Percentiles rank a stretch among this genome's conserved stretches.
phyloP scores from a whole-genome alignment of 441 rosid species.

The Theobroma grandiflorum region DNA sequence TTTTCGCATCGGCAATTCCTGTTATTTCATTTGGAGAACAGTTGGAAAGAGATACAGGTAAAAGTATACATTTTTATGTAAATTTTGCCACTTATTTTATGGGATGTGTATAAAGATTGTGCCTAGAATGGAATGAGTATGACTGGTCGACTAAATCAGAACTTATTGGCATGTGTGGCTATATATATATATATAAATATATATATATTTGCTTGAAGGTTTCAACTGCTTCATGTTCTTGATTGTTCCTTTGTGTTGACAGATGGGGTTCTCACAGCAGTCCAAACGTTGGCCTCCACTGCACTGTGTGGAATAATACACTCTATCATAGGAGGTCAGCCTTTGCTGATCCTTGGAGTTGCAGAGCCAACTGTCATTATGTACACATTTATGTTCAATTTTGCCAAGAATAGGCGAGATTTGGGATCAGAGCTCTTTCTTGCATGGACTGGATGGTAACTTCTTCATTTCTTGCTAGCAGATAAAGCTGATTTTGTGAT shows the following conservation, averaged over 20 bases:
- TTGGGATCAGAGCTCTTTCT: conserved; percentile 69
- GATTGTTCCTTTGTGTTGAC: conserved; percentile 19
- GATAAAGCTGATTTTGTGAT: conserved; percentile 15
- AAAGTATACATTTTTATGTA: neutral
- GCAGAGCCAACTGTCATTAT: conserved; percentile 84
- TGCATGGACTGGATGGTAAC: conserved; percentile 82
- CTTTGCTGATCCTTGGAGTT: conserved; percentile 74
- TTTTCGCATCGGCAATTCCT: conserved; percentile 79
- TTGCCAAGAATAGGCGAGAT: conserved; percentile 63
- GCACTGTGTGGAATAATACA: conserved; percentile 76
- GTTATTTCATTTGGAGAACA: conserved; percentile 81
- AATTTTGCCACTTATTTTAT: conserved; percentile 9
- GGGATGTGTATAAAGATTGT: neutral
- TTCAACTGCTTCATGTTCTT: neutral
- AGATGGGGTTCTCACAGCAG: conserved; percentile 75
- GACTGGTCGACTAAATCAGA: neutral
- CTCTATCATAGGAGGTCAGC: conserved; percentile 74
- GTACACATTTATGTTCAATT: conserved; percentile 79
- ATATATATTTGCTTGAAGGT: neutral
- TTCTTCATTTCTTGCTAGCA: conserved; percentile 15
- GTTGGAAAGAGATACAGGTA: conserved; percentile 74
- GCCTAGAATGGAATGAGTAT: neutral
- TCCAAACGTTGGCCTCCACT: conserved; percentile 73
- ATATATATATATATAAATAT: no score
- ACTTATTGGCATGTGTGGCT: neutral